Percentiles rank a stretch among this genome's conserved stretches.
These are phyloP conservation scores for Trametes polyzona DNA, from an alignment of 1,284 basidiomycete species.

Conservation along the genomic window DNA sequence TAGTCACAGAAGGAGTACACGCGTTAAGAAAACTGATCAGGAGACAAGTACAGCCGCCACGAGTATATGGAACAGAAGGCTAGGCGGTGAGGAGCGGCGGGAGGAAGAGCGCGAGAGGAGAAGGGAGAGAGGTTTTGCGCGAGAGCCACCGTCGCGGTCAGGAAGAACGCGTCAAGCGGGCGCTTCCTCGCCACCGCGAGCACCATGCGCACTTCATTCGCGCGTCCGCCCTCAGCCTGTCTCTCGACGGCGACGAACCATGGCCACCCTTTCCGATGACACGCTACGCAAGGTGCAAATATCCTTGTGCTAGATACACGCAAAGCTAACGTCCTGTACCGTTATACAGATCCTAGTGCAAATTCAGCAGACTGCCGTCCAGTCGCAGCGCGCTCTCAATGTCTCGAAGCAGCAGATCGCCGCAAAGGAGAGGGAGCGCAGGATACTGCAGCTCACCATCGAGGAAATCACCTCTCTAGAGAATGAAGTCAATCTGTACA, in stretches of 20 bases:
- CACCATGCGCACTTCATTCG: constrained; percentile 10
- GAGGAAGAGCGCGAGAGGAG: not conserved
- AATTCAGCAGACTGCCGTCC: constrained; percentile 85
- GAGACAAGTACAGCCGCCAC: not conserved
- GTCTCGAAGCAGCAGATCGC: constrained; percentile 74
- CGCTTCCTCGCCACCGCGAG: constrained; percentile 11
- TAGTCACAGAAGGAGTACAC: not conserved
- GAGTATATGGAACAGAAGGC: not conserved
- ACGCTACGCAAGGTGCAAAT: constrained; percentile 76
- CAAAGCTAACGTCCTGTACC: not conserved
- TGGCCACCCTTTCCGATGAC: constrained; percentile 84
- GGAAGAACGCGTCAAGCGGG: constrained; percentile 23
- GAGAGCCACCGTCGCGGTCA: constrained; percentile 25
- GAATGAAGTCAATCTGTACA: constrained; percentile 79
- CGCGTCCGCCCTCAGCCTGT: not conserved
- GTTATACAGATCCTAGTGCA: constrained; percentile 79
- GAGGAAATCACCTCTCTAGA: constrained; percentile 71
- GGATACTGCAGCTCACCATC: constrained; percentile 86
- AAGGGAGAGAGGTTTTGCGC: constrained; percentile 16
- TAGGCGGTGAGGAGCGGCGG: not conserved
- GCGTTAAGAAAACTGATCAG: not conserved
- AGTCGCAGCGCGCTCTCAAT: constrained; percentile 78
- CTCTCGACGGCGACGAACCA: constrained; percentile 35
- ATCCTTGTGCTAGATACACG: not conserved
- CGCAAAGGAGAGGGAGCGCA: constrained; percentile 82